Evolutionary conservation across 768 basidiomycete species (phyloP).

Genomic region (Leccinum pellstonianum): DNA sequence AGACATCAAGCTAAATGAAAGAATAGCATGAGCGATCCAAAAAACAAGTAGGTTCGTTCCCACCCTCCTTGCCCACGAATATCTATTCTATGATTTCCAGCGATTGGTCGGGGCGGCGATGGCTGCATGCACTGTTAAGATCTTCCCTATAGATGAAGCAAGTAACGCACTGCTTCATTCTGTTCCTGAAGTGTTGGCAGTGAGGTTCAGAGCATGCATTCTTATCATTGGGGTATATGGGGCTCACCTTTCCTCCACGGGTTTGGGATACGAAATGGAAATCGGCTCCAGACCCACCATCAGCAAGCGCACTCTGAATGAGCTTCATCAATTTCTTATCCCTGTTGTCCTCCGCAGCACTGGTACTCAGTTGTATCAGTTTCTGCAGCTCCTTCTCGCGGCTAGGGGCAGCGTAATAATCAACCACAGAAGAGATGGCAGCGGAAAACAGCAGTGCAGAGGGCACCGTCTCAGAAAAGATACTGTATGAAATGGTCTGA

Average conservation of each 20-base stretch:
- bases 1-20: conserved; percentile 32
- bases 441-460: conserved; percentile 57
- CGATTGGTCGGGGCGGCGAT: neutral
- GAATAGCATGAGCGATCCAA: neutral
- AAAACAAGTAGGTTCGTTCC: neutral
- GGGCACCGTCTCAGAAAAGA: conserved; percentile 55
- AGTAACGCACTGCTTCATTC: conserved; percentile 35
- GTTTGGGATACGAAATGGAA: conserved; percentile 16
- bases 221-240: neutral
- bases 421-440: conserved; percentile 52
- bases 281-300: conserved; percentile 30
- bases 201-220: conserved; percentile 33
- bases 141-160: neutral
- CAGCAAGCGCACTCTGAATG: conserved; percentile 41
- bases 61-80: conserved; percentile 23
- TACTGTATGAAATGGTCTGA: conserved; percentile 43
- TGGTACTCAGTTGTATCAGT: conserved; percentile 37
- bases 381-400: conserved; percentile 33
- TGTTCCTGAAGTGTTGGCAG: conserved; percentile 38
- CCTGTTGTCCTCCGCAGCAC: conserved; percentile 23
- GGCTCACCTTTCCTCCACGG: conserved; percentile 30
- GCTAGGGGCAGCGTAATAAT: conserved; percentile 54
- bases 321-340: conserved; percentile 39
- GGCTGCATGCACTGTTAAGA: conserved; percentile 12
- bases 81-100: conserved; percentile 10